Conservation (phyloP, 2,329 filamentous ascomycete genomes). For the Dothistroma pini region DNA sequence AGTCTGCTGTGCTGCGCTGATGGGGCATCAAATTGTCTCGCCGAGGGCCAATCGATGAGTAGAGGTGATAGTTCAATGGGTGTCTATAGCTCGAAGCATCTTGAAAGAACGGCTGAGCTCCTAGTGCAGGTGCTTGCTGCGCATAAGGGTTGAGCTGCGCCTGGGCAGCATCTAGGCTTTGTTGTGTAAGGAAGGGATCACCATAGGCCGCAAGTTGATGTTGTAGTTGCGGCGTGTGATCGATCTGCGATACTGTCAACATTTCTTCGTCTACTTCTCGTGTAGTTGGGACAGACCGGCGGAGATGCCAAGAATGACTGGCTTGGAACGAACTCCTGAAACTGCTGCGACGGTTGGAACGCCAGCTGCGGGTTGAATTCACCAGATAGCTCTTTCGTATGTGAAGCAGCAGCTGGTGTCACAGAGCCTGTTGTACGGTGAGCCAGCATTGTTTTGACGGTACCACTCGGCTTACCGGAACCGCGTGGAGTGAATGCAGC, state of each 20-base stretch:
- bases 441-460: not conserved
- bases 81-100: constrained; percentile 55
- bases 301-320: constrained; percentile 53
- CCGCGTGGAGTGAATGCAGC: constrained; percentile 74
- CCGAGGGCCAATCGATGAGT: constrained; percentile 81
- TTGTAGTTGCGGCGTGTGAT: constrained; percentile 29
- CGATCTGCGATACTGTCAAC: constrained; percentile 14
- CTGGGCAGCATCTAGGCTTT: constrained; percentile 34
- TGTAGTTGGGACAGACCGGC: constrained; percentile 26
- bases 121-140: constrained; percentile 62
- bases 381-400: constrained; percentile 45
- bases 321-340: constrained; percentile 52
- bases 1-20: constrained; percentile 81
- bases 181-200: constrained; percentile 42
- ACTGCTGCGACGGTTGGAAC: constrained; percentile 43
- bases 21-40: constrained; percentile 77
- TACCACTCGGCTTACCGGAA: constrained; percentile 28
- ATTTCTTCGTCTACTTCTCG: not conserved
- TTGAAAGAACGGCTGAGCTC: constrained; percentile 64
- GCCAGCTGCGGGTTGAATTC: constrained; percentile 38
- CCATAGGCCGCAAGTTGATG: constrained; percentile 36
- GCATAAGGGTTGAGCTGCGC: constrained; percentile 64
- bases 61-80: constrained; percentile 82
- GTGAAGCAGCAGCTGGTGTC: constrained; percentile 39
- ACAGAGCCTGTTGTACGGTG: constrained; percentile 34